Conservation (phyloP, 352 stramenopile species). For the Phytopythium chamaehyphon region DNA sequence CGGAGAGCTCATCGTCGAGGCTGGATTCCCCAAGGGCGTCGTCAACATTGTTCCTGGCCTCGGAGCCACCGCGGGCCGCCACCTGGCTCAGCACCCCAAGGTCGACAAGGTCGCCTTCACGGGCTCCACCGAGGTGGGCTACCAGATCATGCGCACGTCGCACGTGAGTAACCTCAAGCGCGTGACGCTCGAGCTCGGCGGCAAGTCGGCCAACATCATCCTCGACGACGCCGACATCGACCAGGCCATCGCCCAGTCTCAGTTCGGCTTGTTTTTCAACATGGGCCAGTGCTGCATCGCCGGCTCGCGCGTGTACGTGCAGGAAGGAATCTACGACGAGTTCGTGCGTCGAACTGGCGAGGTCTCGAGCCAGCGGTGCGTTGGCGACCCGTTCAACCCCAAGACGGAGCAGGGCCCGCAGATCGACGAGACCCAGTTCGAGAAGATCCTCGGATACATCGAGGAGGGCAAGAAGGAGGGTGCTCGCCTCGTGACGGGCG, state of each 20-base stretch:
- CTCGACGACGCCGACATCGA: slow-evolving; percentile 62
- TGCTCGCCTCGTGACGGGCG: slow-evolving; percentile 69
- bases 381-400: slow-evolving; percentile 43
- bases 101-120: slow-evolving; percentile 80
- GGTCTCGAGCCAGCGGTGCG: slow-evolving; percentile 36
- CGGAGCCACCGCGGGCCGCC: slow-evolving; percentile 25
- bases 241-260: slow-evolving; percentile 29
- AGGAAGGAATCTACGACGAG: slow-evolving; percentile 78
- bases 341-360: slow-evolving; percentile 62
- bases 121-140: slow-evolving; percentile 50
- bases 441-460: slow-evolving; percentile 81
- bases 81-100: slow-evolving; percentile 27
- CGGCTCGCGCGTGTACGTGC: slow-evolving; percentile 74
- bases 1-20: slow-evolving; percentile 69
- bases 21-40: slow-evolving; percentile 70
- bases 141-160: slow-evolving; percentile 40
- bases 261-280: slow-evolving; percentile 74
- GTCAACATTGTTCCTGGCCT: slow-evolving; percentile 75
- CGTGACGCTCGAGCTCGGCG: slow-evolving; percentile 65
- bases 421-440: slow-evolving; percentile 61
- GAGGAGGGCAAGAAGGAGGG: slow-evolving; percentile 74
- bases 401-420: slow-evolving; percentile 48
- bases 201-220: slow-evolving; percentile 73
- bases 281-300: slow-evolving; percentile 87
- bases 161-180: slow-evolving; percentile 63